Evolutionary conservation across 129 eudicot genomes (phyloP), one percentile per base, ranked within the genome.

Genomic region (Oenanthe sinensis): DNA sequence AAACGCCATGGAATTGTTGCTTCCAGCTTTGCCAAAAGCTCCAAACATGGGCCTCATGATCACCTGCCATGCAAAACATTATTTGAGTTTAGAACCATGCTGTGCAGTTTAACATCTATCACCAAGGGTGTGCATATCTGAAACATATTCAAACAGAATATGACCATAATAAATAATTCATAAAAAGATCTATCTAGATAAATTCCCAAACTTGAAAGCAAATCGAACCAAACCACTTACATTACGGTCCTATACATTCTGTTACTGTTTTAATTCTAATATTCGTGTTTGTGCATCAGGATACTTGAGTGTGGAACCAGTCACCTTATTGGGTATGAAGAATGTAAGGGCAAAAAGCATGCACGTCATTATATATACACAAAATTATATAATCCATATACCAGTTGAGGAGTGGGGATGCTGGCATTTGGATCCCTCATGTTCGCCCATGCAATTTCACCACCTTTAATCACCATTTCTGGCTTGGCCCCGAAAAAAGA

Each of bases 361-460:
- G 48, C 58, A 50, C 58, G 4, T 20, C 58, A 50, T 46, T 9
- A 22, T 15, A 40, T 49, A 22, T n/a, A 80, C 17, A 45, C 5
- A 45, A 28, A 30, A 3, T 37, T 65, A 44, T 24, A 60, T 81
- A 30, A 28, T 52, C 20, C 50, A 62, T 55, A 71, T 88, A 95
- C 99, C 89, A 97, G 97, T 78, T 95, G 86, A 69, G 99, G 97
- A 80, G 99, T 95, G 70, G 97, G 97, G 80, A 95, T 95, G 91
- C 97, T 95, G 14, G 99, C 99, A 87, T 92, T 95, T 79, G 99
- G 97, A 82, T 91, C 97, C 40, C 99, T 97, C 99, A 95, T 95
- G 83, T 92, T 87, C 40, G 95, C 91, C 96, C 96, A 95, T 22
- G 97, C 99, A 84, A 95, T 95, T 40, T 86, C 90, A 74, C 99